Evolutionary conservation across 441 rosid species (phyloP).

Genomic region (Euphorbia celastroides): DNA sequence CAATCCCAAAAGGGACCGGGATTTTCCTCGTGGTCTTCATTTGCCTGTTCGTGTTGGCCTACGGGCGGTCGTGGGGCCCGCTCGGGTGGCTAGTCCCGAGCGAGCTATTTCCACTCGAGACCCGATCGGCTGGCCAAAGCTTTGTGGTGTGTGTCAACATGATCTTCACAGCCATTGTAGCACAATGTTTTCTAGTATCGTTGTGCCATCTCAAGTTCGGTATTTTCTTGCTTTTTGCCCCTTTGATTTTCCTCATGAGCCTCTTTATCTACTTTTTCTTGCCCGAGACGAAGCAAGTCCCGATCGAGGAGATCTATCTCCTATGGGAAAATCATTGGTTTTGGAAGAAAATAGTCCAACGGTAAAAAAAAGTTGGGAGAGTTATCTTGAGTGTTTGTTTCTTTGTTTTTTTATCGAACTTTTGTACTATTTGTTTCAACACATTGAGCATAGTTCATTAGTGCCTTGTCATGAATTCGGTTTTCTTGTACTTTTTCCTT

Average conservation of each 20-base stretch:
- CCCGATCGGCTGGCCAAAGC: slow-evolving; percentile 81
- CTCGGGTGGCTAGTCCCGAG: slow-evolving; percentile 93
- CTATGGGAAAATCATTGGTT: slow-evolving; percentile 72
- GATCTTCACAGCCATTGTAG: slow-evolving; percentile 81
- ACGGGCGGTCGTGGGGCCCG: slow-evolving; percentile 96
- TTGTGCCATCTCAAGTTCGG: slow-evolving; percentile 72
- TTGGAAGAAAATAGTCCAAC: slow-evolving; percentile 55
- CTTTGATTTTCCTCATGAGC: slow-evolving; percentile 57
- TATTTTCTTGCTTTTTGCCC: slow-evolving; percentile 70
- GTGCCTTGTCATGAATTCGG: background rate
- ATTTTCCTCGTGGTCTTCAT: slow-evolving; percentile 56
- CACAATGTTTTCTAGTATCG: slow-evolving; percentile 69
- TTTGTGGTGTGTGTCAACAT: slow-evolving; percentile 78
- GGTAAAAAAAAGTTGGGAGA: no score
- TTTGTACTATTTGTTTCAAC: background rate
- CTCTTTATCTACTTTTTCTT: slow-evolving; percentile 58
- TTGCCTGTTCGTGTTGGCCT: slow-evolving; percentile 69
- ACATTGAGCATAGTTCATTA: background rate
- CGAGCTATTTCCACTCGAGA: slow-evolving; percentile 79
- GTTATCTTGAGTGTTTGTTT: background rate
- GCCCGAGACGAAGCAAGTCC: slow-evolving; percentile 87
- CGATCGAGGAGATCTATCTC: slow-evolving; percentile 77
- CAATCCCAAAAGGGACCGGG: slow-evolving; percentile 43
- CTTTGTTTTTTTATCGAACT: background rate
- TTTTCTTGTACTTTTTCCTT: background rate